Conservation (phyloP, 2,329 filamentous ascomycete species). For the Ceratocystis harringtonii region DNA sequence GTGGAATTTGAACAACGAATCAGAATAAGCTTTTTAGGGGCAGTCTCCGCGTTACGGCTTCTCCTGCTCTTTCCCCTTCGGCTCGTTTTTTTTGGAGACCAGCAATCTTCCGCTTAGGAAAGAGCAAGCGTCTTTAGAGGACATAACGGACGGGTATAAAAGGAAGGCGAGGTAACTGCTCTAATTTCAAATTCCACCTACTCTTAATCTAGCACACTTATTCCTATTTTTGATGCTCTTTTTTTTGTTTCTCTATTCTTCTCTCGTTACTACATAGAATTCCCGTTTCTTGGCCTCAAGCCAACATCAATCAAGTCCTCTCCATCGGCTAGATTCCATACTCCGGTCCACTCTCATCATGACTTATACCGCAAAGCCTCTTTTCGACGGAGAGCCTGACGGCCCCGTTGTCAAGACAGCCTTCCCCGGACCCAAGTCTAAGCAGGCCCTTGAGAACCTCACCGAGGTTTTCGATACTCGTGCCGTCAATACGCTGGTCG, state of each 20-base stretch:
- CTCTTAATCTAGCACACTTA: background rate
- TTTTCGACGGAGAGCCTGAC: constrained; percentile 36
- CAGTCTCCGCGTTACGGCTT: background rate
- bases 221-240: background rate
- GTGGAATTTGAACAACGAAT: background rate
- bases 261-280: background rate
- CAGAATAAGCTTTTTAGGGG: background rate
- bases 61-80: background rate
- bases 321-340: constrained; percentile 13
- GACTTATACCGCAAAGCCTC: constrained; percentile 24
- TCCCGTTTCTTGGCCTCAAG: background rate
- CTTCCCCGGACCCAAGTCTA: constrained; percentile 64
- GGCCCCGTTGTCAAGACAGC: constrained; percentile 39
- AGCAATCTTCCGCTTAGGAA: background rate
- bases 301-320: background rate
- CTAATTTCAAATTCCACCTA: too few relatives aligned
- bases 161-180: background rate
- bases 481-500: constrained; percentile 67
- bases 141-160: background rate
- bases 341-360: constrained; percentile 12
- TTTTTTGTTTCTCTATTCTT: background rate
- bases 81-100: background rate
- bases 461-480: constrained; percentile 72
- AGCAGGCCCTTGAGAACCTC: constrained; percentile 53
- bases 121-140: background rate